These are phyloP conservation scores for Termitomyces heimii DNA, from an alignment of 768 basidiomycete genomes.

Conservation along the genomic window DNA sequence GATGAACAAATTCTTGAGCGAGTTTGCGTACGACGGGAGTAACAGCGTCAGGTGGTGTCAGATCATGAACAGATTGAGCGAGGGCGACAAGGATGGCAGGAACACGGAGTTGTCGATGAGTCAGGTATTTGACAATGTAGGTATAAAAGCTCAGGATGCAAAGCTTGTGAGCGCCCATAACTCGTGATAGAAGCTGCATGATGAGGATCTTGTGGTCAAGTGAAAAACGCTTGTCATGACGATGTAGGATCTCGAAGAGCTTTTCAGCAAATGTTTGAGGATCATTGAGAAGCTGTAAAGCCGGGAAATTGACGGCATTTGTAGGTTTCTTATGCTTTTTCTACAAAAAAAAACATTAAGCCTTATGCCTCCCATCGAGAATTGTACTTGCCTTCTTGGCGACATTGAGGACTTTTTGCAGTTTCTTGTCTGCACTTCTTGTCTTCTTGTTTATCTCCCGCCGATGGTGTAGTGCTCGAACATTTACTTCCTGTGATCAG, in stretches of 20 bases:
- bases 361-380: neutral
- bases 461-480: slow-evolving; percentile 75
- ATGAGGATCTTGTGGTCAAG: slow-evolving; percentile 96
- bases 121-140: slow-evolving; percentile 91
- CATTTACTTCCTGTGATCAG: slow-evolving; percentile 48
- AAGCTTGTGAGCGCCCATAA: slow-evolving; percentile 90
- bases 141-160: slow-evolving; percentile 94
- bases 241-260: slow-evolving; percentile 77
- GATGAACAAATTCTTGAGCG: slow-evolving; percentile 95
- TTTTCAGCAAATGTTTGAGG: slow-evolving; percentile 95
- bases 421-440: slow-evolving; percentile 73
- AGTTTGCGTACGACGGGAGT: slow-evolving; percentile 88
- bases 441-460: slow-evolving; percentile 94
- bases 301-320: slow-evolving; percentile 73
- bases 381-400: slow-evolving; percentile 59
- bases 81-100: slow-evolving; percentile 91
- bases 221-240: slow-evolving; percentile 90
- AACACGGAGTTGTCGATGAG: slow-evolving; percentile 86
- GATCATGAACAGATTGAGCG: slow-evolving; percentile 91
- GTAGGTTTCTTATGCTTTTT: slow-evolving; percentile 26
- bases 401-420: slow-evolving; percentile 63
- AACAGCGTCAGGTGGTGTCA: slow-evolving; percentile 90
- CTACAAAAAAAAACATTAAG: slow-evolving; percentile 14
- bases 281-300: slow-evolving; percentile 87
- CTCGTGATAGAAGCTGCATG: slow-evolving; percentile 93